Evolutionary conservation across 768 basidiomycete species (phyloP).

Genomic region (Clathrus columnatus): DNA sequence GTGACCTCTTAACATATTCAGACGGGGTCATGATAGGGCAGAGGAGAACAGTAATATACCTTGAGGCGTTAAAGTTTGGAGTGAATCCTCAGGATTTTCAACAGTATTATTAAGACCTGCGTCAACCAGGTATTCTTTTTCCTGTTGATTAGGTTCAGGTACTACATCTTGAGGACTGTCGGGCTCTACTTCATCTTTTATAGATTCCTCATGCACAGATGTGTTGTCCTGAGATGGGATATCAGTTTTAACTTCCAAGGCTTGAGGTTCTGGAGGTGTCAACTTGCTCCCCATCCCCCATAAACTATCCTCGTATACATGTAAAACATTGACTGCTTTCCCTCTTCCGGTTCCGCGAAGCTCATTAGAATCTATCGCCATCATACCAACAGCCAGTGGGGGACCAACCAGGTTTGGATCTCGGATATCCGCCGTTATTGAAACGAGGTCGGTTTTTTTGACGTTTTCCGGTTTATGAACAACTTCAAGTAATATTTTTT

Average conservation of each 20-base stretch:
- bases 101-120: background rate
- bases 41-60: background rate
- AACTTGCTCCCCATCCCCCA: constrained; percentile 64
- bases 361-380: constrained; percentile 48
- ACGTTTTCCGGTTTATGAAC: constrained; percentile 37
- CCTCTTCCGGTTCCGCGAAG: constrained; percentile 53
- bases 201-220: background rate
- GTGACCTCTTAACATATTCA: constrained; percentile 37
- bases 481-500: constrained; percentile 31
- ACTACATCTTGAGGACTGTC: constrained; percentile 14
- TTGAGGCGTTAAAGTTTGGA: background rate
- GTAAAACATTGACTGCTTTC: constrained; percentile 65
- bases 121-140: constrained; percentile 5
- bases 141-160: constrained; percentile 6
- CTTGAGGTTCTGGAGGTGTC: constrained; percentile 38
- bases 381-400: constrained; percentile 68
- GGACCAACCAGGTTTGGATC: constrained; percentile 29
- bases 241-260: constrained; percentile 5
- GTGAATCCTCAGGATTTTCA: background rate
- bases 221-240: constrained; percentile 19
- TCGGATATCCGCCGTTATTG: constrained; percentile 44
- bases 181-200: constrained; percentile 13
- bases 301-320: constrained; percentile 69
- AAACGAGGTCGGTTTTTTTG: constrained; percentile 45
- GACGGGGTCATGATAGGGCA: background rate